Evolutionary conservation across 768 basidiomycete species (phyloP).

Genomic region (Russula vinacea): DNA sequence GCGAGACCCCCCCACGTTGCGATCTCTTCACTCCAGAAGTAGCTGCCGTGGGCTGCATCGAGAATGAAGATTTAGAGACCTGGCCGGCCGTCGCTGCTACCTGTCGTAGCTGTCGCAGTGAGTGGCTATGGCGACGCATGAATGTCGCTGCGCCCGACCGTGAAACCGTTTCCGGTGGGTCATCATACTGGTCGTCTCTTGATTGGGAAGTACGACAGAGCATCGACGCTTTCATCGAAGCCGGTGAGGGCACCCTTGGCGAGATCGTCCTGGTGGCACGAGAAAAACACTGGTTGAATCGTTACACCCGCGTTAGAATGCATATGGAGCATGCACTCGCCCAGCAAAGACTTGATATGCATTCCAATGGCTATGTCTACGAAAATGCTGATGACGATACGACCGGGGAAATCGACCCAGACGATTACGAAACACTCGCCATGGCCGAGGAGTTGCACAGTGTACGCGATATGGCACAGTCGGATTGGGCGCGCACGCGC

Average conservation of each 20-base stretch:
- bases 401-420: conserved; percentile 27
- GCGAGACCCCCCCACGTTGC: conserved; percentile 53
- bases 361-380: conserved; percentile 37
- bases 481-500: conserved; percentile 67
- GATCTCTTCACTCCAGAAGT: conserved; percentile 30
- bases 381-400: conserved; percentile 36
- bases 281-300: conserved; percentile 70
- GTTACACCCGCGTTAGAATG: conserved; percentile 60
- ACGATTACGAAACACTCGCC: conserved; percentile 35
- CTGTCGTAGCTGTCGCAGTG: conserved; percentile 61
- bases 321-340: conserved; percentile 68
- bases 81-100: conserved; percentile 66
- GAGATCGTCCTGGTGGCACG: conserved; percentile 60
- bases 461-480: conserved; percentile 54
- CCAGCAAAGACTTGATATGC: conserved; percentile 43
- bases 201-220: conserved; percentile 70
- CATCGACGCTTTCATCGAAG: conserved; percentile 69
- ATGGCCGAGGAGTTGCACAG: conserved; percentile 48
- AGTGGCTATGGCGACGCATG: conserved; percentile 64
- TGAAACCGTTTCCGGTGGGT: conserved; percentile 53
- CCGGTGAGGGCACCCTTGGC: conserved; percentile 63
- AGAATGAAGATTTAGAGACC: conserved; percentile 70
- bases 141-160: conserved; percentile 47
- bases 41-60: conserved; percentile 47
- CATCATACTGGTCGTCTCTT: conserved; percentile 33